A percentile compares a stretch with the other conserved stretches of the same genome.
These are phyloP conservation scores for Emiliania huxleyi DNA, from an alignment of 78 protist species.

Conservation along the genomic window DNA sequence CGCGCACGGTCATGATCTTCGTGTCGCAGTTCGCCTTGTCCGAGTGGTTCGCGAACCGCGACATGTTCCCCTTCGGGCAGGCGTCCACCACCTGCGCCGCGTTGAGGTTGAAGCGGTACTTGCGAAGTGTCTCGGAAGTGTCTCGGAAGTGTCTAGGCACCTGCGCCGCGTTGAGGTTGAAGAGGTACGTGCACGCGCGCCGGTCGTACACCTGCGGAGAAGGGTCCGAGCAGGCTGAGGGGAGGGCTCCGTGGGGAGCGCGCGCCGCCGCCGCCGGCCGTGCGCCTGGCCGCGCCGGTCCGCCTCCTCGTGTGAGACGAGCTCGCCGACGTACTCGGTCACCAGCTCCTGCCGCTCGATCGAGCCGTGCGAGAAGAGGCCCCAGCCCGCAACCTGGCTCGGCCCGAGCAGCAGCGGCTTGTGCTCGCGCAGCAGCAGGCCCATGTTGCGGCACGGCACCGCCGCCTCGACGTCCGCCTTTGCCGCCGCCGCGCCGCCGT, in stretches of 20 bases:
- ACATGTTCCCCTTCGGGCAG: neutral
- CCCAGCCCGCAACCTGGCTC: neutral
- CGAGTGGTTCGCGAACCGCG: neutral
- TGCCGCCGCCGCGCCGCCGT: no score
- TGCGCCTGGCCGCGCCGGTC: constrained; percentile 21
- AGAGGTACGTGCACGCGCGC: neutral
- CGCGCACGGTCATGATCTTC: neutral
- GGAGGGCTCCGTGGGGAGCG: no score
- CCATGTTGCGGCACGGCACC: neutral
- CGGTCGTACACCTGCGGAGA: neutral
- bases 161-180: neutral
- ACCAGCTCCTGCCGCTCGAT: neutral
- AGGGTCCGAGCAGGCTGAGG: no score
- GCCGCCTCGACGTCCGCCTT: no score
- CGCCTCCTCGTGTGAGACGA: constrained; percentile 31
- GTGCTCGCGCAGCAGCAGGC: neutral
- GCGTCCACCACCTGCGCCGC: neutral
- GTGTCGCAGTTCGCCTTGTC: neutral
- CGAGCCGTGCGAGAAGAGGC: neutral
- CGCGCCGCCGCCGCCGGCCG: no score
- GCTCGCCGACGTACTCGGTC: neutral
- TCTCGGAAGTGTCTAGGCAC: neutral
- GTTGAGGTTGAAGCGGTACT: neutral
- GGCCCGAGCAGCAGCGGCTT: neutral
- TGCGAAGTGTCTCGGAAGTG: neutral